Base-by-base conservation (phyloP, 2,329 filamentous ascomycete genomes). In the Eurotiales sp. region DNA sequence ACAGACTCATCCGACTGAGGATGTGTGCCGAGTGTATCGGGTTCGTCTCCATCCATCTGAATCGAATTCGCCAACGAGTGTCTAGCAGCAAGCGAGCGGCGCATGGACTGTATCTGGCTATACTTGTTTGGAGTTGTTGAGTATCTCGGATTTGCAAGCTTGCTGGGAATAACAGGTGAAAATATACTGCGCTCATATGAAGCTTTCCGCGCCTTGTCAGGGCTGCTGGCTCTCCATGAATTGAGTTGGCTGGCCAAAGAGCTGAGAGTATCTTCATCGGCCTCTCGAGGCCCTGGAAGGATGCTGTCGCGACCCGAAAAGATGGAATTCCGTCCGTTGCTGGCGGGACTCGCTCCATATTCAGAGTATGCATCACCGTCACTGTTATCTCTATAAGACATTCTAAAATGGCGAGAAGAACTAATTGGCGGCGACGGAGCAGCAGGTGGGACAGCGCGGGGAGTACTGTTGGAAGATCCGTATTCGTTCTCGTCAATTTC, bases 151-250 rank as follows among this genome's bases (percentile, higher is more conserved):
- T 21, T 32, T 2, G 39, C 30, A 27, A 50, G 21, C 10, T 53
- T 43, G n/a, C 29, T 46, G 6, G 50, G 50, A 15, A 53, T 43
- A 22, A 53, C 53, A 14, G 53, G 53, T 17, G 53, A 55, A 21
- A 52, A 55, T 8, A 72, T 37, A 70, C 59, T 30, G 52, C 66
- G 40, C 45, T 58, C 67, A 29, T 56, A 59, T 50, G 57, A 59
- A 2, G 43, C 34, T 19, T 39, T 59, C 48, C 55, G 60, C 63
- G 59, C 55, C 44, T 66, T 64, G 56, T 79, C 61, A 2, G 83
- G 82, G 56, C 81, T 86, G 21, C 74, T 74, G 1, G 84, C 75
- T 56, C 78, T 77, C 86, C 86, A 89, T 21, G 77, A 75, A 53
- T 73, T 77, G 4, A 88, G 70, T 59, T 85, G 79, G 32, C 78